Evolutionary conservation across 768 basidiomycete species (phyloP).

Genomic region (Lyophyllum decastes): DNA sequence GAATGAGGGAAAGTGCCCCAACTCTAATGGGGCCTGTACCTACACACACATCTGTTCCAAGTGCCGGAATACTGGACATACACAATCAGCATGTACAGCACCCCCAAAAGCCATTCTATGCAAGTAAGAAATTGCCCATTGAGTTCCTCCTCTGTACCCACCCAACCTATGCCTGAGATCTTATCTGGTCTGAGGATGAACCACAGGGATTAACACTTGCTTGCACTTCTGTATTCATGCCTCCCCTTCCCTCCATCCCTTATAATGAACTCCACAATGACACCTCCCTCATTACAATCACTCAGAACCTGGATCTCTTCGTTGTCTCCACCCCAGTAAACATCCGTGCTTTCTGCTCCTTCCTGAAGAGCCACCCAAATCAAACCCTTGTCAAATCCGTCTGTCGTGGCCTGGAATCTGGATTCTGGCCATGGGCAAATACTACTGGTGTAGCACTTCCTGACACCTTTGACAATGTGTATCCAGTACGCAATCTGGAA

Average conservation of each 20-base stretch:
- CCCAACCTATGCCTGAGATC: constrained; percentile 10
- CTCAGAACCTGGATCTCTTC: constrained; percentile 28
- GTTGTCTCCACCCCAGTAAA: constrained; percentile 30
- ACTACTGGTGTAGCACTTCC: constrained; percentile 14
- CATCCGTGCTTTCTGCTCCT: constrained; percentile 13
- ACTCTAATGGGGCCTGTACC: too few species aligned
- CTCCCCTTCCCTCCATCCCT: constrained; percentile 17
- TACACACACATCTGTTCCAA: background rate
- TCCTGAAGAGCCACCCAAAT: too few species aligned
- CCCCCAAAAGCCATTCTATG: background rate
- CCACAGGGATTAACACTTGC: background rate
- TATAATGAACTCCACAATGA: constrained; percentile 15
- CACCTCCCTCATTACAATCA: constrained; percentile 21
- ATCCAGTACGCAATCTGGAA: too few species aligned
- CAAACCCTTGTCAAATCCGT: too few species aligned
- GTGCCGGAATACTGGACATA: background rate
- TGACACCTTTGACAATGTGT: too few species aligned
- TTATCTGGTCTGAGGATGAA: constrained; percentile 18
- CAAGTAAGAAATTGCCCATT: background rate
- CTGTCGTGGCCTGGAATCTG: too few species aligned
- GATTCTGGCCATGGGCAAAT: too few species aligned
- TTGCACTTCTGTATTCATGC: constrained; percentile 9
- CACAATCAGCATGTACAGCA: background rate
- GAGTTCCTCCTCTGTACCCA: too few species aligned
- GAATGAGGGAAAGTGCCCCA: too few species aligned